phyloP scores from a whole-genome alignment of 2,329 filamentous ascomycete genomes.

The Didymella lethalis region DNA sequence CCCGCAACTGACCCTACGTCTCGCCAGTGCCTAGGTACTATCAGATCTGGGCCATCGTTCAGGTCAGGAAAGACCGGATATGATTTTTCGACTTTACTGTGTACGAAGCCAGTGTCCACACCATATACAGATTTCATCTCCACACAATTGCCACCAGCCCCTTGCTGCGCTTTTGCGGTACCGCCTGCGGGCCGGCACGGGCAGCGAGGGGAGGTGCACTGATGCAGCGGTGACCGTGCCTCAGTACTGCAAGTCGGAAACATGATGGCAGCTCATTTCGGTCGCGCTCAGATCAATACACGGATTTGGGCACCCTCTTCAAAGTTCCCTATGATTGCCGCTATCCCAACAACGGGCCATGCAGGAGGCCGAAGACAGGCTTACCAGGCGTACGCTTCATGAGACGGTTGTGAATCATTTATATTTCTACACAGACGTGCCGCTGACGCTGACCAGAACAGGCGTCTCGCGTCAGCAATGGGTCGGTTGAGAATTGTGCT shows the following conservation, averaged over 20 bases:
- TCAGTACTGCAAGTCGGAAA: slow-evolving; percentile 20
- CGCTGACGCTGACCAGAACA: slow-evolving; percentile 21
- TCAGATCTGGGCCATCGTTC: background rate
- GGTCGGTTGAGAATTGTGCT: slow-evolving; percentile 21
- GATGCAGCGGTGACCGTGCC: slow-evolving; percentile 28
- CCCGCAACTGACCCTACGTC: background rate
- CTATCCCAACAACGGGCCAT: slow-evolving; percentile 23
- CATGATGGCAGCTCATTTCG: slow-evolving; percentile 3
- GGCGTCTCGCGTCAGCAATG: slow-evolving; percentile 35
- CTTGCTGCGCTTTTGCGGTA: slow-evolving; percentile 19
- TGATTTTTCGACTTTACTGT: background rate
- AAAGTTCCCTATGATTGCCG: slow-evolving; percentile 15
- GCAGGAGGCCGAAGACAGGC: slow-evolving; percentile 25
- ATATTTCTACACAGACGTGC: slow-evolving; percentile 22
- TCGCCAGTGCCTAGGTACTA: background rate
- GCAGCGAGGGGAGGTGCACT: slow-evolving; percentile 18
- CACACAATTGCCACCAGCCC: slow-evolving; percentile 9
- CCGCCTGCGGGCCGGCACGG: slow-evolving; percentile 21
- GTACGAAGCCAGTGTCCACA: background rate
- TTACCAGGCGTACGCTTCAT: slow-evolving; percentile 18
- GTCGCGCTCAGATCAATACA: slow-evolving; percentile 3
- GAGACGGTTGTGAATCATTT: slow-evolving; percentile 21
- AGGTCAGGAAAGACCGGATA: background rate
- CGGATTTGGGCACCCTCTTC: background rate
- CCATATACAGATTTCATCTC: background rate